phyloP scores from a whole-genome alignment of 139 green algal species.

The Mesostigma viride region DNA sequence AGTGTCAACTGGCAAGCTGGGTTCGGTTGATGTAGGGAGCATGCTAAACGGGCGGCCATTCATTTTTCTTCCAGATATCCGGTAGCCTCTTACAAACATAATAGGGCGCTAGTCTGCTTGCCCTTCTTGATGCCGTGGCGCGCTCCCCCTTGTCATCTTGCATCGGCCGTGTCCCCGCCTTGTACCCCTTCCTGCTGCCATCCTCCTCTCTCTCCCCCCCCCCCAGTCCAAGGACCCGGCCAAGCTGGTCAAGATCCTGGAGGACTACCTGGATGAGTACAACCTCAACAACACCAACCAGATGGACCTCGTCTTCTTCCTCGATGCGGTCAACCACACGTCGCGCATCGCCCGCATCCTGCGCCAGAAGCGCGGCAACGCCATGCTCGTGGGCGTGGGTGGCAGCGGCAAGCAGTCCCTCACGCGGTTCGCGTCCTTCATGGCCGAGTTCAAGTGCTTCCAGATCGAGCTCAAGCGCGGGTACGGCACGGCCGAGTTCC shows the following conservation, averaged over 20 bases:
- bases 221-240: no score
- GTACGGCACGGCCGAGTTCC: slow-evolving; percentile 57
- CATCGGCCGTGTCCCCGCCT: no score
- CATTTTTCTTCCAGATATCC: no score
- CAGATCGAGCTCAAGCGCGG: slow-evolving; percentile 50
- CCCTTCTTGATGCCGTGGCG: no score
- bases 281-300: slow-evolving; percentile 46
- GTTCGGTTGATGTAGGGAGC: no score
- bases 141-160: no score
- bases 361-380: slow-evolving; percentile 66
- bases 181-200: no score
- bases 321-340: slow-evolving; percentile 66
- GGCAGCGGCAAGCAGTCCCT: slow-evolving; percentile 65
- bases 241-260: slow-evolving; percentile 41
- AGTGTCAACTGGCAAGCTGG: no score
- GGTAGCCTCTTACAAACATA: no score
- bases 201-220: no score
- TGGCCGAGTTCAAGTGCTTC: slow-evolving; percentile 48
- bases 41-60: no score
- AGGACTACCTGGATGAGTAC: slow-evolving; percentile 66
- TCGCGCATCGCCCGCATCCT: slow-evolving; percentile 58
- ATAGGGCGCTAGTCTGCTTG: no score
- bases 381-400: slow-evolving; percentile 74
- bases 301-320: slow-evolving; percentile 77
- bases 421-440: slow-evolving; percentile 60